Evolutionary conservation across 164 flowering plant genomes (phyloP).

Genomic region (Annona cherimola): DNA sequence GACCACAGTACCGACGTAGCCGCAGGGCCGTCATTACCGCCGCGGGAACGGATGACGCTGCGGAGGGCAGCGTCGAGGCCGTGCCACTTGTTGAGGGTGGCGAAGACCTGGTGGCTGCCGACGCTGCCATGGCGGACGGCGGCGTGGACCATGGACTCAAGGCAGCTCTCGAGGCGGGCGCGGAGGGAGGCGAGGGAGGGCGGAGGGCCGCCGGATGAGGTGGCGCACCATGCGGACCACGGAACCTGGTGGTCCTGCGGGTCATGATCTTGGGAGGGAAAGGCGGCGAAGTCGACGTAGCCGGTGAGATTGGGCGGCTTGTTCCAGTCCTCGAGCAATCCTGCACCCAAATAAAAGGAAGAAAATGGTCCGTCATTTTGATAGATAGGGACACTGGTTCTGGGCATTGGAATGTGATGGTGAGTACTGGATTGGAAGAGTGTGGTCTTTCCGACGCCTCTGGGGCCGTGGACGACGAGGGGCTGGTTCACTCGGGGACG

Average conservation of each 20-base stretch:
- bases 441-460: conserved; percentile 93
- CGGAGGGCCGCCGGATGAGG: conserved; percentile 18
- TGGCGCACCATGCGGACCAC: conserved; percentile 60
- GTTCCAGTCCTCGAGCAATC: conserved; percentile 74
- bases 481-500: conserved; percentile 75
- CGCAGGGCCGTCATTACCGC: not conserved
- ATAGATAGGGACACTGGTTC: not conserved
- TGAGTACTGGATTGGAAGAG: conserved; percentile 71
- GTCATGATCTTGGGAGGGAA: conserved; percentile 19
- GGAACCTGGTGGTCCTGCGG: conserved; percentile 45
- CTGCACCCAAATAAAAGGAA: conserved; percentile 29
- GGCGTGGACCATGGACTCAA: conserved; percentile 59
- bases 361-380: not conserved
- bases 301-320: conserved; percentile 74
- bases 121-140: conserved; percentile 66
- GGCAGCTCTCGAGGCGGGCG: conserved; percentile 56
- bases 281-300: conserved; percentile 70
- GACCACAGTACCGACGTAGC: conserved; percentile 61
- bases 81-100: conserved; percentile 74
- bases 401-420: not conserved
- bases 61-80: conserved; percentile 54
- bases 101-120: conserved; percentile 58
- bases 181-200: conserved; percentile 33
- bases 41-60: conserved; percentile 23
- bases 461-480: conserved; percentile 87